Evolutionary conservation across 371 early-diverging fungal genomes (phyloP).

Genomic region (Saksenaea vasiformis): DNA sequence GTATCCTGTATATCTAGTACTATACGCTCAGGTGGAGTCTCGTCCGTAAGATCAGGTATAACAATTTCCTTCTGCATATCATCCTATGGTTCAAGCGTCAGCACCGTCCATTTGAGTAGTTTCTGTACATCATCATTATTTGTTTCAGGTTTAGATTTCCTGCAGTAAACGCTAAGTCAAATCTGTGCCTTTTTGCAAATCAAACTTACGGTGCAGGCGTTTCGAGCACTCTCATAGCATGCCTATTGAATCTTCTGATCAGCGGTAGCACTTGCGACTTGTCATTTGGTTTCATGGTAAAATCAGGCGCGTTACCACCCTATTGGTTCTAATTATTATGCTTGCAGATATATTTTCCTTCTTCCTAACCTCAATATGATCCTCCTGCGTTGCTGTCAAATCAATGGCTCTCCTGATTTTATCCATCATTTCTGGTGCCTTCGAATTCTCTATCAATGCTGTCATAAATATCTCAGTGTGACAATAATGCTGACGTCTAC

Average conservation of each 20-base stretch:
- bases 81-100: constrained; percentile 9
- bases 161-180: neutral
- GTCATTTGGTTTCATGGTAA: constrained; percentile 84
- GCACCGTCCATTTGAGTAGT: neutral
- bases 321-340: constrained; percentile 17
- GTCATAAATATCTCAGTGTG: neutral
- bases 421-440: constrained; percentile 55
- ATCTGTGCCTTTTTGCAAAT: neutral
- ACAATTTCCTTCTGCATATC: constrained; percentile 50
- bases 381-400: constrained; percentile 79
- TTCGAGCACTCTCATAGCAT: constrained; percentile 83
- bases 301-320: constrained; percentile 83
- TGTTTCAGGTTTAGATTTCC: constrained; percentile 16
- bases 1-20: constrained; percentile 76
- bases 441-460: constrained; percentile 33
- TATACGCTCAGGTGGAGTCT: constrained; percentile 51
- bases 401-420: constrained; percentile 72
- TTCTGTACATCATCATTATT: neutral
- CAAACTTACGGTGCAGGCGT: constrained; percentile 36
- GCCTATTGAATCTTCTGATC: constrained; percentile 88
- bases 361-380: constrained; percentile 63
- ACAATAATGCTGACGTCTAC: constrained; percentile 23
- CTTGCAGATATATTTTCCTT: neutral
- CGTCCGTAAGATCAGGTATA: constrained; percentile 66
- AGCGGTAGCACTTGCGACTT: constrained; percentile 72